Evolutionary conservation across 176 grass and related monocot species (phyloP).

Genomic region (Urochloa ruziziensis): DNA sequence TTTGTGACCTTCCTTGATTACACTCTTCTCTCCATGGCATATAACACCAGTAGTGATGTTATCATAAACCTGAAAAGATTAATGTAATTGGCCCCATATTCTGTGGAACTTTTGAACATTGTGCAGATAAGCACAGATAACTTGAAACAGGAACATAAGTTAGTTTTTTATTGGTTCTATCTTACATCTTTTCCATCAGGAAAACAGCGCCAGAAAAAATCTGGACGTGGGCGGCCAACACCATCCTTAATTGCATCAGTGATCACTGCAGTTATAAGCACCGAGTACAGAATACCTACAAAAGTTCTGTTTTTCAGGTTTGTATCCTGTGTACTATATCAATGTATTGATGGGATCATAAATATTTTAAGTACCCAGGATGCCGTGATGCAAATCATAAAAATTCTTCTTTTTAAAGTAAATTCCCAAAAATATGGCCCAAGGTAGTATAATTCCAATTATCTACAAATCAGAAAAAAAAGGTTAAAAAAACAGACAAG

Average conservation of each 20-base stretch:
- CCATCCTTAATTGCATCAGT: slow-evolving; percentile 98
- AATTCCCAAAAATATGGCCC: slow-evolving; percentile 60
- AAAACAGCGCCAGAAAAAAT: slow-evolving; percentile 99
- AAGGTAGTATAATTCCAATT: slow-evolving; percentile 71
- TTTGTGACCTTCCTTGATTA: slow-evolving; percentile 93
- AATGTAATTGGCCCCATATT: neutral
- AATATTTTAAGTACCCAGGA: slow-evolving; percentile 66
- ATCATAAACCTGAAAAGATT: slow-evolving; percentile 65
- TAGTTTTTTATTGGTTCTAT: neutral
- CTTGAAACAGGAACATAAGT: neutral
- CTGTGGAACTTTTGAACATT: slow-evolving; percentile 3
- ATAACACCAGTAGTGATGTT: slow-evolving; percentile 70
- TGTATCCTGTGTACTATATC: neutral
- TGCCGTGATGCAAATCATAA: slow-evolving; percentile 93
- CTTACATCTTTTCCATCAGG: slow-evolving; percentile 90
- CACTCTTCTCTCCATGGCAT: slow-evolving; percentile 77
- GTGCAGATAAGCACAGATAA: slow-evolving; percentile 9
- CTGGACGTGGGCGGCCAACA: slow-evolving; percentile 85
- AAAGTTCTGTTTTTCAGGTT: slow-evolving; percentile 1
- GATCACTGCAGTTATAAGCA: slow-evolving; percentile 92
- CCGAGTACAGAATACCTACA: slow-evolving; percentile 88
- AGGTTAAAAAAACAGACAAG: neutral
- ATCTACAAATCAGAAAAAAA: slow-evolving; percentile 50
- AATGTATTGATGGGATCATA: neutral
- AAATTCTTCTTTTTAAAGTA: slow-evolving; percentile 91